Percentiles rank a stretch among this genome's conserved stretches.
Evolutionary conservation across 768 basidiomycete genomes (phyloP).

Genomic region (Mrakia hoshinonis): DNA sequence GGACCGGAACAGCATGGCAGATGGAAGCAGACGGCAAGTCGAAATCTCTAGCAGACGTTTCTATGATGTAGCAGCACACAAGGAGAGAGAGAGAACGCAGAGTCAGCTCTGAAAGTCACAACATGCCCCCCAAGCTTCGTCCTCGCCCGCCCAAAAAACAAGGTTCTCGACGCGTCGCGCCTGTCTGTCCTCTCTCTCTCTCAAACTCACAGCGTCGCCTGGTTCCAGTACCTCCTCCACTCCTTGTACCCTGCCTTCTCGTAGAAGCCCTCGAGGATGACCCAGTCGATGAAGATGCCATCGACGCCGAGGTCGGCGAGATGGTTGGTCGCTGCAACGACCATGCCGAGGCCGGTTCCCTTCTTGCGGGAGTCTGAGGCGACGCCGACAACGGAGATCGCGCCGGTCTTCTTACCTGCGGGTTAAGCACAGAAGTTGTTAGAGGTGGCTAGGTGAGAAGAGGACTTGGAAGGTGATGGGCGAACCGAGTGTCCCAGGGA

Average conservation of each 20-base stretch:
- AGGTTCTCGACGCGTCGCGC: neutral
- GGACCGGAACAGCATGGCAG: no score
- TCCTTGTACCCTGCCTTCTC: neutral
- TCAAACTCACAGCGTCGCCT: neutral
- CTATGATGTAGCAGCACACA: no score
- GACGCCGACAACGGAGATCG: constrained; percentile 7
- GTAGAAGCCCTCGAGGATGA: neutral
- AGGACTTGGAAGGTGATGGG: neutral
- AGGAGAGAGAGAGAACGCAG: no score
- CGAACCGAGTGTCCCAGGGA: neutral
- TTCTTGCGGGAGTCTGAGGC: neutral
- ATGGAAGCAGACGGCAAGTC: no score
- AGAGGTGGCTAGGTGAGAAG: neutral
- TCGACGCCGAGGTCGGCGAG: neutral
- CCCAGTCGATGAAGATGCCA: constrained; percentile 13
- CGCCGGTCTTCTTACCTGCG: constrained; percentile 1
- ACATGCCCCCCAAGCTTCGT: no score
- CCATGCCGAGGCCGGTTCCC: constrained; percentile 11
- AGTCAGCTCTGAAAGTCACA: no score
- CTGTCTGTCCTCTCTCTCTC: no score
- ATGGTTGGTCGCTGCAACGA: neutral
- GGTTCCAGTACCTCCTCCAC: neutral
- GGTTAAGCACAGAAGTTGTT: neutral
- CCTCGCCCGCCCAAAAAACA: neutral
- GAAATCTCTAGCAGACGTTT: no score